Evolutionary conservation across 1,139 yeast species (phyloP).

Genomic region (Debaryomyces sp.): DNA sequence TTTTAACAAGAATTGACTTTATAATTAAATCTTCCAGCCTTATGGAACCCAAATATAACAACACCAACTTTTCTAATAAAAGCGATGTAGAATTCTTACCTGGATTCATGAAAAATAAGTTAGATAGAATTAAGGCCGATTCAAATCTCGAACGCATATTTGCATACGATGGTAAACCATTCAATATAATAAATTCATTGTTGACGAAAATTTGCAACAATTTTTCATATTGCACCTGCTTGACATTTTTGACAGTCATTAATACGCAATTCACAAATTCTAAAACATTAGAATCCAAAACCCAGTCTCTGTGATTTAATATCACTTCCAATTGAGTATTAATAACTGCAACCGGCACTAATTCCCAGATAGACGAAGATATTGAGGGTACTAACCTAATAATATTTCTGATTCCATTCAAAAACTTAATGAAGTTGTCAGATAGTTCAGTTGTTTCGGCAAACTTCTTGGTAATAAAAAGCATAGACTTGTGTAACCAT

Average conservation of each 20-base stretch:
- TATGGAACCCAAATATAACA: slow-evolving; percentile 63
- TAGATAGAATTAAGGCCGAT: slow-evolving; percentile 45
- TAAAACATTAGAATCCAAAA: slow-evolving; percentile 36
- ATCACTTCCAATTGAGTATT: slow-evolving; percentile 74
- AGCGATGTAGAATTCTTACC: slow-evolving; percentile 47
- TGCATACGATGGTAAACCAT: slow-evolving; percentile 22
- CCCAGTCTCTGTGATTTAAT: slow-evolving; percentile 51
- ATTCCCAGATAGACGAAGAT: slow-evolving; percentile 36
- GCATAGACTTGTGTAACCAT: slow-evolving; percentile 55
- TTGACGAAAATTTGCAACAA: slow-evolving; percentile 67
- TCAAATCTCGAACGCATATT: slow-evolving; percentile 35
- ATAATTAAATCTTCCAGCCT: slow-evolving; percentile 64
- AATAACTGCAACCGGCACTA: slow-evolving; percentile 50
- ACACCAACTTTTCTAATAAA: slow-evolving; percentile 51
- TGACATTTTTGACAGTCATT: slow-evolving; percentile 32
- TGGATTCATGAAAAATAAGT: slow-evolving; percentile 51
- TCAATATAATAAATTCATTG: slow-evolving; percentile 42
- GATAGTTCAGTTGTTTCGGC: slow-evolving; percentile 52
- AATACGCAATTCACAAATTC: slow-evolving; percentile 42
- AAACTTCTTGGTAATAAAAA: slow-evolving; percentile 63
- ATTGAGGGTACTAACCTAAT: slow-evolving; percentile 13
- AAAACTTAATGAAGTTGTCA: slow-evolving; percentile 30
- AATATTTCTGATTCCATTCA: slow-evolving; percentile 22
- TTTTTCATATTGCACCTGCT: slow-evolving; percentile 49
- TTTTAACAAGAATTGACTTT: slow-evolving; percentile 51